Percentiles rank a stretch among this genome's conserved stretches.
Conservation (phyloP, 805 yeast genomes). For the Candida ovalis region DNA sequence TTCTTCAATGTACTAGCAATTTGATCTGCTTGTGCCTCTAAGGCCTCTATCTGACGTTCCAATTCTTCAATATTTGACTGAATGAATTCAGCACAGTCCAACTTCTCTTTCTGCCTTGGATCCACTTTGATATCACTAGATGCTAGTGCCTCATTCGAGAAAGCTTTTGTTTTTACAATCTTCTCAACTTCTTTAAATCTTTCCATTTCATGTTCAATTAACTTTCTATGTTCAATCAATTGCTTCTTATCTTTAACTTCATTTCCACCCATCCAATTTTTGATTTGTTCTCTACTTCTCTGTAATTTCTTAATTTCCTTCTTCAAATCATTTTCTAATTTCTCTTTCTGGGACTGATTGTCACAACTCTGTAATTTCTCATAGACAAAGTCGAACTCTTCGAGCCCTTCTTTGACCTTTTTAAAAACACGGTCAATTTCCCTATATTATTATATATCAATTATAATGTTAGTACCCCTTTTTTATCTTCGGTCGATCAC, state of each 20-base stretch:
- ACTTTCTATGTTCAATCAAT: slow-evolving; percentile 67
- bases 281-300: slow-evolving; percentile 90
- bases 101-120: slow-evolving; percentile 77
- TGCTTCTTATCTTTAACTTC: slow-evolving; percentile 88
- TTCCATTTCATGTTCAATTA: slow-evolving; percentile 84
- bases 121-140: slow-evolving; percentile 53
- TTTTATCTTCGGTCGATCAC: neutral
- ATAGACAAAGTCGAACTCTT: slow-evolving; percentile 77
- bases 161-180: slow-evolving; percentile 89
- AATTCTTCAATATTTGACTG: slow-evolving; percentile 73
- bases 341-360: slow-evolving; percentile 86
- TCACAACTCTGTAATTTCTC: slow-evolving; percentile 81
- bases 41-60: slow-evolving; percentile 72
- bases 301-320: slow-evolving; percentile 94
- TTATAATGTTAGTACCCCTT: neutral
- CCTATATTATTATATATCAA: slow-evolving; percentile 20
- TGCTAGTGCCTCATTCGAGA: slow-evolving; percentile 86
- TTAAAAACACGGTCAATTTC: slow-evolving; percentile 93
- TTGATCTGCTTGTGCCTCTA: slow-evolving; percentile 67
- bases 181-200: slow-evolving; percentile 92
- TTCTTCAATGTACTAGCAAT: slow-evolving; percentile 49
- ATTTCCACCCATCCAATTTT: slow-evolving; percentile 88
- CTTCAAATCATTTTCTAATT: slow-evolving; percentile 86
- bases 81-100: slow-evolving; percentile 67
- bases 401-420: slow-evolving; percentile 89